phyloP scores from a whole-genome alignment of 1,284 basidiomycete species.

The Ganoderma meredithae region DNA sequence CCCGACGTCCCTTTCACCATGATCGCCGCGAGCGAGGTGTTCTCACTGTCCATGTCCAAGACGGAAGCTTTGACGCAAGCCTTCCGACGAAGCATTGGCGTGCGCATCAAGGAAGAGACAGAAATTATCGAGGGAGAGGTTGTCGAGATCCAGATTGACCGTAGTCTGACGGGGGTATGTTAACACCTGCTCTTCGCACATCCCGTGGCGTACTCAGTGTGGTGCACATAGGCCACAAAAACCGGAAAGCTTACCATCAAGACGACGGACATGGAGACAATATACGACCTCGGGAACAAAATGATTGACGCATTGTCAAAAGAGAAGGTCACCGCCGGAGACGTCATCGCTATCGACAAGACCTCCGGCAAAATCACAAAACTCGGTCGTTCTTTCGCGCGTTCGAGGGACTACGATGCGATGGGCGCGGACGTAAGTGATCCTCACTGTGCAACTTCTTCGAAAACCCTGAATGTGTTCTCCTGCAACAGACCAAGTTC shows the following conservation, averaged over 20 bases:
- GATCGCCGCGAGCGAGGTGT: conserved; percentile 97
- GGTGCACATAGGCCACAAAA: conserved; percentile 82
- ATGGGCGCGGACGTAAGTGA: conserved; percentile 94
- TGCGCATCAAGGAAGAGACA: conserved; percentile 97
- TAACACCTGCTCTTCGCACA: background rate
- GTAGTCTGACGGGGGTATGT: conserved; percentile 93
- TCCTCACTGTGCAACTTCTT: conserved; percentile 1
- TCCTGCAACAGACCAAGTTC: conserved; percentile 84
- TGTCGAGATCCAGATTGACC: conserved; percentile 98
- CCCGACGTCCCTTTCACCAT: conserved; percentile 96
- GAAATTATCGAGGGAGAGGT: conserved; percentile 99
- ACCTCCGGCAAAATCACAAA: conserved; percentile 97
- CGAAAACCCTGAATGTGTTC: background rate
- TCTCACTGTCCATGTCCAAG: conserved; percentile 97
- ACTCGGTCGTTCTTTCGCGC: conserved; percentile 93
- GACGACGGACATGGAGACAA: conserved; percentile 99
- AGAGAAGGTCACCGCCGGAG: conserved; percentile 97
- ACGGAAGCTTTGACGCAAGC: conserved; percentile 98
- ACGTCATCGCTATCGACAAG: conserved; percentile 97
- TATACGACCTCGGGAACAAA: conserved; percentile 98
- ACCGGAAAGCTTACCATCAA: conserved; percentile 98
- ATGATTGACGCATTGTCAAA: conserved; percentile 98
- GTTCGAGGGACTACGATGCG: conserved; percentile 97
- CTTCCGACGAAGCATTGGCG: conserved; percentile 94
- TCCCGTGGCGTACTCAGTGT: background rate